Evolutionary conservation across 768 basidiomycete species (phyloP).

Genomic region (Galerina sulciceps): DNA sequence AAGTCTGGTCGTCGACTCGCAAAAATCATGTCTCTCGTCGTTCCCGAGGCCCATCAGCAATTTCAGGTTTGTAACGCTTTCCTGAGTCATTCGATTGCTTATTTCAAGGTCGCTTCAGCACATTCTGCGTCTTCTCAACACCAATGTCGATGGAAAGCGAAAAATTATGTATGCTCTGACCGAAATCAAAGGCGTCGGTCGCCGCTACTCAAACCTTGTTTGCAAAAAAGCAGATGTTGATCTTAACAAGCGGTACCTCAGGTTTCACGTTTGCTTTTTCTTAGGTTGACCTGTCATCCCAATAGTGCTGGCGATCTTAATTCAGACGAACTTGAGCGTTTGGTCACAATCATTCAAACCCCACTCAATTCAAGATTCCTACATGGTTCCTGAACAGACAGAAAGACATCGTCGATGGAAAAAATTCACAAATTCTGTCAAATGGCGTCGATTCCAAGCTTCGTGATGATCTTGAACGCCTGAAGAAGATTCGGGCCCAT

Average conservation of each 20-base stretch:
- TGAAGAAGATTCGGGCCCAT: constrained; percentile 99
- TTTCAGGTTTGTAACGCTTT: constrained; percentile 70
- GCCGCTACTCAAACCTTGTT: constrained; percentile 97
- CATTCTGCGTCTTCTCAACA: constrained; percentile 98
- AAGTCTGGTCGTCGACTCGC: constrained; percentile 10
- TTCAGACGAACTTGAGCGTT: constrained; percentile 98
- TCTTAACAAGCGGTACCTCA: constrained; percentile 90
- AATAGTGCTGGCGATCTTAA: constrained; percentile 96
- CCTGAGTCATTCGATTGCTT: neutral
- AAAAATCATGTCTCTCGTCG: constrained; percentile 89
- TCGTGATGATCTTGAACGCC: constrained; percentile 95
- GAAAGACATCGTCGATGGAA: constrained; percentile 96
- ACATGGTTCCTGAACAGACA: constrained; percentile 99
- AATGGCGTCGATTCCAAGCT: constrained; percentile 98
- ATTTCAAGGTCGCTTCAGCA: constrained; percentile 56
- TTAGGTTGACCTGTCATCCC: neutral
- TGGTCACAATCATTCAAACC: constrained; percentile 99
- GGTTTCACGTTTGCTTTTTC: constrained; percentile 1
- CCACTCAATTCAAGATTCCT: constrained; percentile 99
- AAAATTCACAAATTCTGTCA: constrained; percentile 93
- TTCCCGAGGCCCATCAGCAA: constrained; percentile 93
- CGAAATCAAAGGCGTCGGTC: constrained; percentile 99
- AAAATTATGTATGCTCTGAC: constrained; percentile 99
- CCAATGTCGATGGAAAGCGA: constrained; percentile 99
- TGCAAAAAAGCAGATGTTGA: constrained; percentile 99